phyloP scores from a whole-genome alignment of 2,329 filamentous ascomycete species.

The Talaromyces islandicus region DNA sequence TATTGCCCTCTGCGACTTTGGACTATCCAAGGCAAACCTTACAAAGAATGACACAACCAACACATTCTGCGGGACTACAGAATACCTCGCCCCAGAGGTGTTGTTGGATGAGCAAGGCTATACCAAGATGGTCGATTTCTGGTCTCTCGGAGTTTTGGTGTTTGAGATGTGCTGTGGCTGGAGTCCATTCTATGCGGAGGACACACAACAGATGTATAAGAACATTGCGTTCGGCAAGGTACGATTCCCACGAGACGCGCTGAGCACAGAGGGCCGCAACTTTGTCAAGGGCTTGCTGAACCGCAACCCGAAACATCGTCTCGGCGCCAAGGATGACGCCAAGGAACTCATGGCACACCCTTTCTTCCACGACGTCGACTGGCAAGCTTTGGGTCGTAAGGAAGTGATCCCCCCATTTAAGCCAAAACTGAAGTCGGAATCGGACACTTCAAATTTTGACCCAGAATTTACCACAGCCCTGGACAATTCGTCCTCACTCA shows the following conservation, averaged over 20 bases:
- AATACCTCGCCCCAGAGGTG: conserved; percentile 94
- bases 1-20: conserved; percentile 96
- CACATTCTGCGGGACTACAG: conserved; percentile 96
- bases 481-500: conserved; percentile 78
- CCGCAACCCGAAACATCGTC: conserved; percentile 89
- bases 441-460: conserved; percentile 96
- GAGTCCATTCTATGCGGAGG: conserved; percentile 98
- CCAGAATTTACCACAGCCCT: conserved; percentile 96
- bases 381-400: conserved; percentile 82
- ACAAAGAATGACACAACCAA: conserved; percentile 98
- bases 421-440: conserved; percentile 90
- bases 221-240: conserved; percentile 99
- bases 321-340: conserved; percentile 85
- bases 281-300: conserved; percentile 98
- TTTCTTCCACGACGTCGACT: conserved; percentile 93
- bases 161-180: conserved; percentile 99
- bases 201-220: conserved; percentile 99
- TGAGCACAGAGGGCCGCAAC: conserved; percentile 90
- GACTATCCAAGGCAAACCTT: conserved; percentile 92
- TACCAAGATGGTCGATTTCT: conserved; percentile 99
- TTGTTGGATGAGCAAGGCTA: conserved; percentile 94
- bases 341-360: conserved; percentile 90
- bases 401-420: conserved; percentile 95
- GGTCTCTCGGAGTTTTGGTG: conserved; percentile 93
- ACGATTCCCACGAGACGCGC: conserved; percentile 86